Percentiles rank a stretch among this genome's conserved stretches.
phyloP scores from a whole-genome alignment of 441 rosid genomes.

The Mallotus japonicus region DNA sequence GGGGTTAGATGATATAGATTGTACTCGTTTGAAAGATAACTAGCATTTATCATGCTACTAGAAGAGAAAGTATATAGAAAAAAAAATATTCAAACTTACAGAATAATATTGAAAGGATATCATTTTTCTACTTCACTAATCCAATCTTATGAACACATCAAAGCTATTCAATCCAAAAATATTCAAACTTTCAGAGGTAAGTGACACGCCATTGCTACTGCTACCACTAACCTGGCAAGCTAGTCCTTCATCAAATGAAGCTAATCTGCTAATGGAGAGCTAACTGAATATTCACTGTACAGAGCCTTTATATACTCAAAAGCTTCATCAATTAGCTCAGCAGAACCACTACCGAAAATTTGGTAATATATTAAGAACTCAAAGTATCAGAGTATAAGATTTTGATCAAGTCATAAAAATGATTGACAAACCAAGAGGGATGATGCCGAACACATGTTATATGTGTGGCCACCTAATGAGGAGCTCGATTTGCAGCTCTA shows the following conservation, averaged over 20 bases:
- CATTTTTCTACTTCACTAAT: constrained; percentile 24
- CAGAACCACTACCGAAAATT: constrained; percentile 84
- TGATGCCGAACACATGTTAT: no score
- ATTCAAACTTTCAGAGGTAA: constrained; percentile 40
- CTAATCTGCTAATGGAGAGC: constrained; percentile 64
- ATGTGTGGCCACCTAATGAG: no score
- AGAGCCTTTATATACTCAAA: constrained; percentile 74
- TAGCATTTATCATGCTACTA: neutral
- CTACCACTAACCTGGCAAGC: no score
- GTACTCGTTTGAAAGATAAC: neutral
- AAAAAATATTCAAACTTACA: neutral
- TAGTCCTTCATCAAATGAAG: constrained; percentile 46
- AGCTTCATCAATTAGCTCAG: constrained; percentile 74
- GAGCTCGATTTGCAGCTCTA: no score
- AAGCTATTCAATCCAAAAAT: no score
- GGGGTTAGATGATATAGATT: neutral
- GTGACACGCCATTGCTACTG: constrained; percentile 44
- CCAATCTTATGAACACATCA: constrained; percentile 86
- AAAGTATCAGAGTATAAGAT: no score
- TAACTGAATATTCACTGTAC: constrained; percentile 70
- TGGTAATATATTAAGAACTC: no score
- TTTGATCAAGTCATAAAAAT: no score
- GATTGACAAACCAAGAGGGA: no score
- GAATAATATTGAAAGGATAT: neutral
- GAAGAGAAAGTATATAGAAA: constrained; percentile 1